Conservation (phyloP, 805 yeast species). For the Ogataea naganishii region DNA sequence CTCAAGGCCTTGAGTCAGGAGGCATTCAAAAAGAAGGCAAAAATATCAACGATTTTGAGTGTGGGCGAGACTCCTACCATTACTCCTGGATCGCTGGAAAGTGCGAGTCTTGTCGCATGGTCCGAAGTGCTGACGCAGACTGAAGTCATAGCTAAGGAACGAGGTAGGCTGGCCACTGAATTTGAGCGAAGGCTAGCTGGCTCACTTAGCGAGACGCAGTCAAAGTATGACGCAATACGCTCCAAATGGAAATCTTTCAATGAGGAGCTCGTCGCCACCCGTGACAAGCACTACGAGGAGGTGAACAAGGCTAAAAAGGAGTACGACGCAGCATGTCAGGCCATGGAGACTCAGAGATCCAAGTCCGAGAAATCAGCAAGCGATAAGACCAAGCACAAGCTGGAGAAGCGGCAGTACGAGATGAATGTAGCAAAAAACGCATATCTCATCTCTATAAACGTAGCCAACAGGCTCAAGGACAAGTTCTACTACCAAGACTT, state of each 20-base stretch:
- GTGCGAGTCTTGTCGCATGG: conserved; percentile 86
- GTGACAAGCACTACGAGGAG: conserved; percentile 42
- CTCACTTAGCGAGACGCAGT: conserved; percentile 46
- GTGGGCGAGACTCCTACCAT: conserved; percentile 89
- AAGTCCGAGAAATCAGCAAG: conserved; percentile 54
- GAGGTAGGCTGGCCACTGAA: conserved; percentile 48
- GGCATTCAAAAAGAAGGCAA: conserved; percentile 70
- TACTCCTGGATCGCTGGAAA: conserved; percentile 92
- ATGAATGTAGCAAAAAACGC: conserved; percentile 87
- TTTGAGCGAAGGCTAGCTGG: conserved; percentile 51
- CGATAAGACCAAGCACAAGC: conserved; percentile 41
- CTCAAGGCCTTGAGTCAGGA: conserved; percentile 56
- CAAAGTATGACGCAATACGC: conserved; percentile 44
- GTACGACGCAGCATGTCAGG: conserved; percentile 76
- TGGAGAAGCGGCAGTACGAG: conserved; percentile 55
- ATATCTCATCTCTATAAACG: conserved; percentile 70
- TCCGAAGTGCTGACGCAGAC: conserved; percentile 78
- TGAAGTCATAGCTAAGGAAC: conserved; percentile 68
- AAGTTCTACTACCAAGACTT: conserved; percentile 88
- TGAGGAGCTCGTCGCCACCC: conserved; percentile 43
- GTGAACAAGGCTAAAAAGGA: conserved; percentile 57
- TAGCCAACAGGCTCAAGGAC: conserved; percentile 87
- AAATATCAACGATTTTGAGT: conserved; percentile 52
- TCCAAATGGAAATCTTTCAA: conserved; percentile 50
- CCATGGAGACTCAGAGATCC: conserved; percentile 72